A percentile compares a stretch with the other conserved stretches of the same genome.
These are phyloP conservation scores for Alternaria postmessia DNA, from an alignment of 2,329 filamentous ascomycete species.

Conservation along the genomic window DNA sequence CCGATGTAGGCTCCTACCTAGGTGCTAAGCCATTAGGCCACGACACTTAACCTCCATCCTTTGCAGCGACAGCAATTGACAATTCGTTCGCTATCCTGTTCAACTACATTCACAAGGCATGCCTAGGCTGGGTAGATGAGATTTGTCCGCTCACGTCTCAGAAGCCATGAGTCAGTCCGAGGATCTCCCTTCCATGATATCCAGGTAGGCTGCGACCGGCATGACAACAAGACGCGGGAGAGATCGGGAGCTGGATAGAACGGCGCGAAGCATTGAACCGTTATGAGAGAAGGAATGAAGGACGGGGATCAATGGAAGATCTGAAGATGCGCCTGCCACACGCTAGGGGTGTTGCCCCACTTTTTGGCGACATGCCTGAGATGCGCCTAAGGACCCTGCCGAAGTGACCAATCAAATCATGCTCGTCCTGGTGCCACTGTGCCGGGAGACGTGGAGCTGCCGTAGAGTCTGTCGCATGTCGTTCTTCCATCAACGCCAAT, in stretches of 20 bases:
- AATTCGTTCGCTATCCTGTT: neutral
- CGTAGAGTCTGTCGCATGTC: constrained; percentile 14
- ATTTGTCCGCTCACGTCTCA: constrained; percentile 1
- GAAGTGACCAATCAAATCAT: neutral
- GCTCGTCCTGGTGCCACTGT: neutral
- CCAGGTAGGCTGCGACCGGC: neutral
- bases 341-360: constrained; percentile 11
- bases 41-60: neutral
- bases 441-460: constrained; percentile 3
- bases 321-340: constrained; percentile 2
- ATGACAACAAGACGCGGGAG: neutral
- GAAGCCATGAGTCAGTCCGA: neutral
- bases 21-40: neutral
- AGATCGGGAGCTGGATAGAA: neutral
- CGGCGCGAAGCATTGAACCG: neutral
- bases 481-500: constrained; percentile 7
- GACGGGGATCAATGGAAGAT: neutral
- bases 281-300: neutral
- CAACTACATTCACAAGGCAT: neutral
- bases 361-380: constrained; percentile 5
- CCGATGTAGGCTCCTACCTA: neutral
- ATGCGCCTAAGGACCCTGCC: constrained; percentile 8
- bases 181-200: neutral
- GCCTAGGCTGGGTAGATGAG: neutral
- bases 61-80: neutral